A percentile compares a stretch with the other conserved stretches of the same genome.
phyloP scores from a whole-genome alignment of 2,329 filamentous ascomycete species.

The Aspergillus aculeatinus region DNA sequence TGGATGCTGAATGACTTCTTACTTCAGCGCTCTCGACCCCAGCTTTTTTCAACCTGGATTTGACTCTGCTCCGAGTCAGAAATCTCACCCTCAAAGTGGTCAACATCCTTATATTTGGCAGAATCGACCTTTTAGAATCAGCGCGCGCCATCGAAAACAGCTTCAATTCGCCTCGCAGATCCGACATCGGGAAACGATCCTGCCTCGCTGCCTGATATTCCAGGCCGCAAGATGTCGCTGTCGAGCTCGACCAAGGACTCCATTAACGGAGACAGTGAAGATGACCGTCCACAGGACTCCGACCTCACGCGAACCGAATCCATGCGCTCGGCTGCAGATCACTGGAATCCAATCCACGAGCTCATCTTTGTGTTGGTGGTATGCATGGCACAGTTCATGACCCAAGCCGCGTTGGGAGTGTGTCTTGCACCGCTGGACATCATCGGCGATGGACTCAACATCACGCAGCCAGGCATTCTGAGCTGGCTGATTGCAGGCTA shows the following conservation, averaged over 20 bases:
- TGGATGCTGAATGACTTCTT: background rate
- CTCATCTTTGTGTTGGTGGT: constrained; percentile 35
- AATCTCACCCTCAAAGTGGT: background rate
- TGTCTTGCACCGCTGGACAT: constrained; percentile 51
- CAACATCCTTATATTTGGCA: too few relatives aligned
- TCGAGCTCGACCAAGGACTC: background rate
- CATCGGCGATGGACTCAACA: constrained; percentile 50
- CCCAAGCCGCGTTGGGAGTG: constrained; percentile 50
- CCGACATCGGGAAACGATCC: background rate
- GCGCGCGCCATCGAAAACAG: too few relatives aligned
- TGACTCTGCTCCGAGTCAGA: background rate
- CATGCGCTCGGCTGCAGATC: constrained; percentile 21
- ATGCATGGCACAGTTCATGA: constrained; percentile 44
- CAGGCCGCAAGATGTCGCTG: background rate
- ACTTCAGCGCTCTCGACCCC: background rate
- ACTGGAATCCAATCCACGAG: constrained; percentile 28
- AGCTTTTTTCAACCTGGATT: background rate
- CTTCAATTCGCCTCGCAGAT: too few relatives aligned
- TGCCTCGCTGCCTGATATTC: background rate
- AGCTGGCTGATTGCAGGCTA: constrained; percentile 61
- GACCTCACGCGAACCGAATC: constrained; percentile 6
- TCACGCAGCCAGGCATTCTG: constrained; percentile 46
- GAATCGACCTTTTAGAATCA: too few relatives aligned
- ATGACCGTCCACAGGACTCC: background rate
- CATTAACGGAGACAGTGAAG: background rate